Base-by-base conservation (phyloP, 1,284 basidiomycete species). In the Mycosarcoma mackinlayi region DNA sequence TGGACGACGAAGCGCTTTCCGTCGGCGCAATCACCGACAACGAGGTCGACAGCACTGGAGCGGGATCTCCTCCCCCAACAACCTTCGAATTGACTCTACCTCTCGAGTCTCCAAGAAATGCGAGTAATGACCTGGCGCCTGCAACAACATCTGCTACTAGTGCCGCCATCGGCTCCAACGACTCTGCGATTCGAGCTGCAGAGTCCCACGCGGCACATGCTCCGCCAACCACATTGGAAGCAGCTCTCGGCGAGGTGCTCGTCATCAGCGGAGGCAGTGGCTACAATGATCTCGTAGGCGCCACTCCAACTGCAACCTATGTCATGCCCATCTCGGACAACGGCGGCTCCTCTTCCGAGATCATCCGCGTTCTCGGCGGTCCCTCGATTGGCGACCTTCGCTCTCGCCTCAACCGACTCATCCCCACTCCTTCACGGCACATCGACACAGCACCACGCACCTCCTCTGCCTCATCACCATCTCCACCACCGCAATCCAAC, bases 391-490 rank as follows among this genome's bases (percentile, higher is more conserved):
- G 80, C 4, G 80, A 82, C 60, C 64, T 93, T 66, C 88, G 92
- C 23, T 92, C 91, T 24, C 87, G 92, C 35, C 86, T 93, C 13
- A 87, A 93, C 53, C 88, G 92, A 6, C 85, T 93, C 52, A 93
- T 93, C 66, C 92, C 91, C 6, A 77, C 86, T 16, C 86, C 88
- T 2, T 86, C 63, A 37, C 40, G 57, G 25, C 42, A 48, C 34
- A 24, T 88, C 89, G 6, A 88, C 89, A 21, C 9, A 6, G 7
- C 8, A 6, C 18, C 84, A n/a, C n/a, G n/a, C n/a, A n/a, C n/a
- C 90, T 59, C 59, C 31, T 21, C 68, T 47, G n/a, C 79, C 78
- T 38, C 72, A 76, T 33, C 46, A 9, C 7, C 24, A 11, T n/a
- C n/a, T n/a, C 8, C 46, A 4, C 48, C 63, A 16, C 72, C 62